These are phyloP conservation scores for Monilinia fructigena DNA, from an alignment of 2,329 filamentous ascomycete genomes.

Conservation along the genomic window DNA sequence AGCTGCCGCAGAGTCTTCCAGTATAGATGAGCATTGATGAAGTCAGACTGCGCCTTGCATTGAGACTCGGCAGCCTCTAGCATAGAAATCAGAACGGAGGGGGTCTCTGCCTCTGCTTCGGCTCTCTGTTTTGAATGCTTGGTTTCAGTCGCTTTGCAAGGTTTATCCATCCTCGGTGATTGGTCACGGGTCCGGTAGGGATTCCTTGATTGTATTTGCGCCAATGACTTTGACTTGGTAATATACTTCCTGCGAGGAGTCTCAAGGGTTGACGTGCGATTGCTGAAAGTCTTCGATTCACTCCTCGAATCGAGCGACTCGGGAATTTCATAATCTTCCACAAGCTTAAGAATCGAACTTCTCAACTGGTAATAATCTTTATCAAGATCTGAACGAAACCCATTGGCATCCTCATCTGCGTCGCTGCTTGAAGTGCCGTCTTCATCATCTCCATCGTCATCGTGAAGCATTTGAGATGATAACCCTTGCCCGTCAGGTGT, in stretches of 20 bases:
- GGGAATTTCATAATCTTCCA: conserved; percentile 79
- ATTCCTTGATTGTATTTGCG: conserved; percentile 55
- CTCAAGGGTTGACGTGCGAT: conserved; percentile 56
- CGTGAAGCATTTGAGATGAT: conserved; percentile 71
- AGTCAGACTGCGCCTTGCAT: conserved; percentile 77
- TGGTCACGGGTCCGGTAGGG: conserved; percentile 48
- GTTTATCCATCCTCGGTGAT: conserved; percentile 26
- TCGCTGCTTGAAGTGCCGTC: conserved; percentile 62
- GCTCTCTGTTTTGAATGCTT: conserved; percentile 28
- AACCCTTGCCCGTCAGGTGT: conserved; percentile 69
- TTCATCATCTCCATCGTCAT: conserved; percentile 65
- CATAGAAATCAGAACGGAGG: conserved; percentile 65
- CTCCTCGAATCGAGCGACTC: conserved; percentile 61
- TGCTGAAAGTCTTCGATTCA: conserved; percentile 65
- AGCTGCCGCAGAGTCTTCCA: conserved; percentile 79
- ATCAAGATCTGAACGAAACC: conserved; percentile 62
- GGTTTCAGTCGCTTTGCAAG: conserved; percentile 25
- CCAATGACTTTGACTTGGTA: conserved; percentile 52
- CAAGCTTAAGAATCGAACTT: conserved; percentile 75
- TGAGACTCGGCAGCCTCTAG: conserved; percentile 73
- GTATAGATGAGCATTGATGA: conserved; percentile 79
- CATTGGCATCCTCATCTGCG: conserved; percentile 56
- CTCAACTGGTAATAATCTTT: conserved; percentile 80
- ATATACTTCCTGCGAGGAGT: conserved; percentile 56
- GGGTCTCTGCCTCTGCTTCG: conserved; percentile 43